phyloP scores from a whole-genome alignment of 345 rosid species.

The Leavenworthia alabamica region DNA sequence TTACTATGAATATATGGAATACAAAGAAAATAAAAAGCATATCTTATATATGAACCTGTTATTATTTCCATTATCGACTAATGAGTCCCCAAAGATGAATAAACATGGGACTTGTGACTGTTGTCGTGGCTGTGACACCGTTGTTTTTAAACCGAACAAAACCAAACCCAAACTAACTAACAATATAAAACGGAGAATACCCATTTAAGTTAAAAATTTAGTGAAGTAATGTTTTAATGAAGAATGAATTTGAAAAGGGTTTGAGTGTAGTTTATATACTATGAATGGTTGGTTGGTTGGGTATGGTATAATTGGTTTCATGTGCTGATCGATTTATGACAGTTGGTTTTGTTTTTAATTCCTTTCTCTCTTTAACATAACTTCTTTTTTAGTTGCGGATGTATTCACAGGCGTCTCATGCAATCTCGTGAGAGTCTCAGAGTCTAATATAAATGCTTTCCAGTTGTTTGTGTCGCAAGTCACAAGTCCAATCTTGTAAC shows the following conservation, averaged over 20 bases:
- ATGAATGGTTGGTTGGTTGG: constrained; percentile 24
- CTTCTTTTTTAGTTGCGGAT: constrained; percentile 21
- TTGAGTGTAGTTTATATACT: constrained; percentile 10
- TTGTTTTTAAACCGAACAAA: constrained; percentile 18
- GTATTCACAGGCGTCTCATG: constrained; percentile 26
- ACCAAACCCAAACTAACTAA: constrained; percentile 22
- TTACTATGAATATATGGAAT: background rate
- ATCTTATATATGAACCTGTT: too few relatives aligned
- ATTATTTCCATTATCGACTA: constrained; percentile 92
- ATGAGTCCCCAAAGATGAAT: constrained; percentile 83
- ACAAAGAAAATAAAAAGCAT: too few relatives aligned
- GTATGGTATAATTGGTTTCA: constrained; percentile 26
- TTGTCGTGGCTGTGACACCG: constrained; percentile 40
- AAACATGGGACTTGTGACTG: constrained; percentile 65
- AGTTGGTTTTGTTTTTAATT: constrained; percentile 11
- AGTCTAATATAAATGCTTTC: constrained; percentile 14
- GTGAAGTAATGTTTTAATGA: background rate
- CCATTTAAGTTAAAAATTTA: constrained; percentile 4
- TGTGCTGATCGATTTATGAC: constrained; percentile 13
- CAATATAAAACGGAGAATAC: constrained; percentile 1
- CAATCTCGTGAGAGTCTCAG: constrained; percentile 26
- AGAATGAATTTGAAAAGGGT: constrained; percentile 9
- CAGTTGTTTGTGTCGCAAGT: constrained; percentile 27
- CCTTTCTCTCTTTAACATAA: background rate
- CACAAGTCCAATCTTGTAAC: constrained; percentile 17